Percentiles rank a stretch among this genome's conserved stretches.
Evolutionary conservation across 2,329 filamentous ascomycete species (phyloP).

Genomic region (Coleophoma cylindrospora): DNA sequence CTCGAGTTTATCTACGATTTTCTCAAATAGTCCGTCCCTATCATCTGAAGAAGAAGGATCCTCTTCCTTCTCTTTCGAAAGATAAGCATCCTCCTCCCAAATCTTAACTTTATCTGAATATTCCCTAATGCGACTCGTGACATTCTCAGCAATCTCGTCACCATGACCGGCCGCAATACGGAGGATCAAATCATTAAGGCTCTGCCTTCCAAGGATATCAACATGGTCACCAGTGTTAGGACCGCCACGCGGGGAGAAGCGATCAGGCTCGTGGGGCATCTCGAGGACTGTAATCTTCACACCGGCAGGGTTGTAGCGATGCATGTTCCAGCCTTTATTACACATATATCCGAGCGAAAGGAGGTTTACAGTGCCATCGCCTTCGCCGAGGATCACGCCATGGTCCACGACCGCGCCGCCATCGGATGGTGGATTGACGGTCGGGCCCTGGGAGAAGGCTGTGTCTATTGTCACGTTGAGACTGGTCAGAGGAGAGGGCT

Average conservation of each 20-base stretch:
- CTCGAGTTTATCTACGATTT: too few relatives aligned
- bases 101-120: constrained; percentile 84
- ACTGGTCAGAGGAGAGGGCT: constrained; percentile 55
- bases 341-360: constrained; percentile 96
- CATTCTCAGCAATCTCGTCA: constrained; percentile 68
- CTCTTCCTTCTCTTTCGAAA: too few relatives aligned
- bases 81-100: constrained; percentile 22
- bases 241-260: constrained; percentile 77
- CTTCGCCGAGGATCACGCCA: constrained; percentile 92
- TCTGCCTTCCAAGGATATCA: constrained; percentile 86
- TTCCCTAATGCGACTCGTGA: constrained; percentile 75
- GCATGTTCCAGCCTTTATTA: constrained; percentile 87
- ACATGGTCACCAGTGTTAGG: constrained; percentile 83
- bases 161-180: constrained; percentile 82
- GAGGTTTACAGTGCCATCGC: constrained; percentile 93
- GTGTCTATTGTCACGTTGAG: constrained; percentile 74
- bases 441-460: constrained; percentile 45
- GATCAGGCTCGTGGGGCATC: constrained; percentile 94
- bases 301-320: constrained; percentile 85
- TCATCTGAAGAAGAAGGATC: too few relatives aligned
- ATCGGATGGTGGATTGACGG: neutral
- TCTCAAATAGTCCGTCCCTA: too few relatives aligned
- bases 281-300: constrained; percentile 81
- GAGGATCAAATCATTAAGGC: constrained; percentile 85
- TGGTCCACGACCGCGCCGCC: constrained; percentile 57